phyloP scores from a whole-genome alignment of 2,329 filamentous ascomycete species.

The Scedosporium dehoogii region DNA sequence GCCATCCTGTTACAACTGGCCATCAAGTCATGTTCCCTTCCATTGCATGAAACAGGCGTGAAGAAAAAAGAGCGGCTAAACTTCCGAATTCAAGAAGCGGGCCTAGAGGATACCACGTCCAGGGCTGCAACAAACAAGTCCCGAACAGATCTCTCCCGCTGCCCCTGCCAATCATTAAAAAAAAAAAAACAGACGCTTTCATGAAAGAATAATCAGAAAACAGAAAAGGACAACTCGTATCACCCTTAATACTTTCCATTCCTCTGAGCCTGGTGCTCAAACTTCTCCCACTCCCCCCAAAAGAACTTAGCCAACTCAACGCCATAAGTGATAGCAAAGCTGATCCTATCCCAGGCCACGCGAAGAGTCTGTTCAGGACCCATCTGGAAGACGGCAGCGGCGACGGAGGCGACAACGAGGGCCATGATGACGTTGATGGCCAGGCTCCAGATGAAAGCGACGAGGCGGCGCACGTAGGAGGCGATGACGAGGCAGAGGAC shows the following conservation, averaged over 20 bases:
- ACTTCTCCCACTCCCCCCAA: slow-evolving; percentile 46
- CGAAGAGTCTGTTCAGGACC: slow-evolving; percentile 44
- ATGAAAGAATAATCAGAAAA: background rate
- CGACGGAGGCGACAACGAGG: slow-evolving; percentile 43
- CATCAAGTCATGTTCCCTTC: background rate
- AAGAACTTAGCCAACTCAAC: slow-evolving; percentile 43
- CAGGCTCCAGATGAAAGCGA: slow-evolving; percentile 70
- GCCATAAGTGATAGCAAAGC: slow-evolving; percentile 32
- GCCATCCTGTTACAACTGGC: background rate
- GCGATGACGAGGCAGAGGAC: slow-evolving; percentile 51
- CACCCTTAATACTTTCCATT: background rate
- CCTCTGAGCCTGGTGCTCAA: slow-evolving; percentile 35
- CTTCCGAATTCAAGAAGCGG: no score
- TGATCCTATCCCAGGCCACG: background rate
- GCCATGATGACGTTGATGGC: slow-evolving; percentile 55
- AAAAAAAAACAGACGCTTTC: no score
- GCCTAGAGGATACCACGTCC: no score
- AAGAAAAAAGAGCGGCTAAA: no score
- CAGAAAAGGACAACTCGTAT: background rate
- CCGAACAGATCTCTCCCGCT: background rate
- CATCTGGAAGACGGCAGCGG: slow-evolving; percentile 51
- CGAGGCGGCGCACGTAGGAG: slow-evolving; percentile 54
- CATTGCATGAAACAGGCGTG: no score
- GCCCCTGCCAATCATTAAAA: background rate
- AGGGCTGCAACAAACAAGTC: no score